Evolutionary conservation across 208 protist genomes (phyloP), one percentile per base, ranked within the genome.

Genomic region (Vickermania spadyakhi): DNA sequence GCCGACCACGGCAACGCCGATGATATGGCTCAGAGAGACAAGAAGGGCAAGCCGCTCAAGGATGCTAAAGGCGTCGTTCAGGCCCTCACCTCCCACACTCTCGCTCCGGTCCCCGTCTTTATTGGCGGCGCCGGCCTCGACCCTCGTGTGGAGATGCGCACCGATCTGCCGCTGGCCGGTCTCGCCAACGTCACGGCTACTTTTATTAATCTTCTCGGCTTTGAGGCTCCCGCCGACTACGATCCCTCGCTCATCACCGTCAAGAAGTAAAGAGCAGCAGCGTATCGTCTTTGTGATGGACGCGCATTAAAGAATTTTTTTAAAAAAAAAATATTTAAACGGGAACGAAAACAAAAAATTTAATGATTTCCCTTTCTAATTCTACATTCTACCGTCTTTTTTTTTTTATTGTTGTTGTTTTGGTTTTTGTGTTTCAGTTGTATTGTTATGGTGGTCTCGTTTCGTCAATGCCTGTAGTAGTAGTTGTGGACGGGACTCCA

Each of bases 1-100:
- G 91, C 94, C 14, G 96, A 98, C 52, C 96, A 98, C 79, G 96
- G 96, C 50, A 98, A 98, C 79, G 86, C 90, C 2, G 96, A 98
- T 59, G 91, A 98, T 60, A 97, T 98, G 93, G 84, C 76, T 26
- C 89, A 97, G 73, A 79, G 91, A 50, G 89, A 96, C 67, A 94
- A 96, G 69, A 94, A 95, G 72, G 89, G 84, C 25, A 96, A 93
- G 70, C 88, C 85, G 31, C 23, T 86, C 31, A 74, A 77, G 66
- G 77, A 75, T 42, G 63, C 60, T 2, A 70, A 92, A 11, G 87
- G 84, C 31, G 79, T 83, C 49, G 70, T 91, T 27, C 73, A 96
- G 22, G 68, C 85, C 41, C 86, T 94, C 28, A 98, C 93, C 3
- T 96, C 89, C 5, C 95, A 98, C 78, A 97, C 93, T 18, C 81